Evolutionary conservation across 805 yeast genomes (phyloP), one percentile per base, ranked within the genome.

Genomic region (Candida lessepsii): DNA sequence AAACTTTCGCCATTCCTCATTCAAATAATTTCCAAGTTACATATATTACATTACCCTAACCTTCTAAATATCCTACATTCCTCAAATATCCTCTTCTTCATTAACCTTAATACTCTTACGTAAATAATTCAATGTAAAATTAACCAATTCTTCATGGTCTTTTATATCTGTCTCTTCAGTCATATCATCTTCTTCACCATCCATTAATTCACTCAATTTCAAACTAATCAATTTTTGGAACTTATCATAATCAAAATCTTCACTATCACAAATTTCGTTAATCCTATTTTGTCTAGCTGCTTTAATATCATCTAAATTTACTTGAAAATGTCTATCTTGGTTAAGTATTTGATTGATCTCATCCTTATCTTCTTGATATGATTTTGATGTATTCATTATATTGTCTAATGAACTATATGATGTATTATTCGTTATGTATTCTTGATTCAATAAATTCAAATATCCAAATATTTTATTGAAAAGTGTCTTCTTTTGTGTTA

Each of bases 291-390:
- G 23, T 19, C 35, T 17, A n/a, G 33, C 13, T 16, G 23, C 13
- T 23, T 32, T 32, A n/a, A 58, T 49, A 23, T 61, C 63, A n/a
- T 45, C 52, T 24, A 63, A 44, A n/a, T 46, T 41, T 7, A 47
- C 40, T 11, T 50, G 49, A 44, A 52, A 67, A 1, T 56, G 57
- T 23, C 53, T 52, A 43, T 68, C 71, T 35, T 66, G 69, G 6
- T 56, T 59, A 14, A 67, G 32, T 5, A 68, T 48, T 18, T 46
- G 46, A 24, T 49, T 42, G 8, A 69, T 64, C 40, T 68, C 75
- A 33, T 64, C 68, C 37, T 66, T 64, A 42, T 69, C 73, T 44
- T 68, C 73, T 35, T 65, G 67, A 35, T 63, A 63, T 4, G 68
- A 58, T 45, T 61, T 67, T 37, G 63, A 68, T 1, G 65, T 58